phyloP scores from a whole-genome alignment of 805 yeast genomes.

The Barnettozyma californica region DNA sequence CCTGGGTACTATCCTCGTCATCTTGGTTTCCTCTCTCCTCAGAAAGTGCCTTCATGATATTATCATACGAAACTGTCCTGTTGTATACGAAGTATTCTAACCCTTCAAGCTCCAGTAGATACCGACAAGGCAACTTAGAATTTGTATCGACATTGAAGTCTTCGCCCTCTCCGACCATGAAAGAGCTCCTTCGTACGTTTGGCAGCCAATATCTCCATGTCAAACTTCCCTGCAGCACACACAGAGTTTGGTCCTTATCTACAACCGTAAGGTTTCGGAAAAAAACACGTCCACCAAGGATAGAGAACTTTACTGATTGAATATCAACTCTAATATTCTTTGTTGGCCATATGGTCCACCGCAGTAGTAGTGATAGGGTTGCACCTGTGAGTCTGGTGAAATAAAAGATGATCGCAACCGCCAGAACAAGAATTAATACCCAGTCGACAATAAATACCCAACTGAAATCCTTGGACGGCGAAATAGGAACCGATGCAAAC shows the following conservation, averaged over 20 bases:
- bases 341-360: conserved; percentile 60
- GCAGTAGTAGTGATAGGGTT: conserved; percentile 44
- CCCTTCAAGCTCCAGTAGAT: conserved; percentile 62
- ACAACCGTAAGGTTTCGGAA: conserved; percentile 70
- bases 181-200: conserved; percentile 28
- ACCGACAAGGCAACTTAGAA: conserved; percentile 48
- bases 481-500: conserved; percentile 5
- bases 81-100: conserved; percentile 81
- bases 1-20: conserved; percentile 10
- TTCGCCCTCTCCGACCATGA: conserved; percentile 8
- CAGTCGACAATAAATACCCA: conserved; percentile 87
- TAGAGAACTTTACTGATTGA: conserved; percentile 70
- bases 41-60: conserved; percentile 40
- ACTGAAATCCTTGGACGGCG: conserved; percentile 28
- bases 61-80: conserved; percentile 71
- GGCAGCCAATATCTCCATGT: conserved; percentile 92
- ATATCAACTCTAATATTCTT: conserved; percentile 53
- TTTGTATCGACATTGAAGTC: conserved; percentile 31
- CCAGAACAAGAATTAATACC: conserved; percentile 60
- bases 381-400: conserved; percentile 69
- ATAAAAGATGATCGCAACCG: conserved; percentile 65
- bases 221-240: conserved; percentile 63
- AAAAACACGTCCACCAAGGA: conserved; percentile 77
- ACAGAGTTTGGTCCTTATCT: conserved; percentile 67
- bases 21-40: conserved; percentile 9